Evolutionary conservation across 2,329 filamentous ascomycete species (phyloP), one percentile per base, ranked within the genome.

Genomic region (Tolypocladium nubicola): DNA sequence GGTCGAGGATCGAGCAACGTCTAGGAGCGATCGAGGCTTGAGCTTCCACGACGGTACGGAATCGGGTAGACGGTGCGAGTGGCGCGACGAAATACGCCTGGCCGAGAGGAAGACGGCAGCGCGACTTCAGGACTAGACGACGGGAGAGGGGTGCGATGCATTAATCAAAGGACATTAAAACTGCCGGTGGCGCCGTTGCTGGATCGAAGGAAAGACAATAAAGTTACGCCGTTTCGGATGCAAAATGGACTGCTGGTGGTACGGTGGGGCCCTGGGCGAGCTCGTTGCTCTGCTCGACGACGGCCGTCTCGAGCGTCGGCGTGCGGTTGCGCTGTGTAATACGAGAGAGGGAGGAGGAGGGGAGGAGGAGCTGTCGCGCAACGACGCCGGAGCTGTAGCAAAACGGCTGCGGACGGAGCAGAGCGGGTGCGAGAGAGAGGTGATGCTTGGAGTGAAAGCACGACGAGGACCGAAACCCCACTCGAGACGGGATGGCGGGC

Each of bases 401-500:
- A 40, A 26, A 33, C 54, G 30, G 49, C 39, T 38, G 43, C 50
- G 26, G 39, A 53, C 49, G 43, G 43, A 53, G 54, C 16, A 56
- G 35, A 33, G 56, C 56, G 49, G n/a, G 35, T 37, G 54, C 41
- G 38, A 55, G 55, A 47, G 47, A 26, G 23, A 26, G 23, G 37
- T 16, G 56, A 56, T 39, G 57, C 23, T 43, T 57, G 55, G 57
- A 57, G 55, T 55, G 53, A 53, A 60, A 54, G 55, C 50, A 54
- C 43, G 53, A 49, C 40, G 19, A 53, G 39, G 40, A 43, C 10
- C 26, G 52, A 54, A 57, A 56, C 59, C 58, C 61, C 61, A 61
- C 60, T 49, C 57, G 37, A 41, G 59, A 59, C 59, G 60, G 58
- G 59, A 62, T 59, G 60, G 58, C 60, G 57, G 61, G 57, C 57